phyloP scores from a whole-genome alignment of 1,284 basidiomycete species.

The Irpex rosettiformis region DNA sequence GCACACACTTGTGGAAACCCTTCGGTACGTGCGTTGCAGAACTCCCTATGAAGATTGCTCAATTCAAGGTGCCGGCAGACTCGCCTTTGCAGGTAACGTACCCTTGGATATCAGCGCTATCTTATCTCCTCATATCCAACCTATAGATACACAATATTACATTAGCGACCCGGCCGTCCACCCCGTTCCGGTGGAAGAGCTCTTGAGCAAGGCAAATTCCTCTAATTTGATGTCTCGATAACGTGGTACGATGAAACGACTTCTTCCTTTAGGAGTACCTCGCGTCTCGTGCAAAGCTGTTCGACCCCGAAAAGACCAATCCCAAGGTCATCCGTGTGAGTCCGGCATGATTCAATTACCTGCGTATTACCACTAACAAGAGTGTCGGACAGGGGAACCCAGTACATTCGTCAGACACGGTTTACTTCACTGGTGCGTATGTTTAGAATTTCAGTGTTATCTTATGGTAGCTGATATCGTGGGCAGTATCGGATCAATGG shows the following conservation, averaged over 20 bases:
- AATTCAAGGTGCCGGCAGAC: not conserved
- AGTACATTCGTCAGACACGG: slow-evolving; percentile 83
- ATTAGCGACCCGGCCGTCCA: slow-evolving; percentile 82
- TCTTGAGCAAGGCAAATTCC: slow-evolving; percentile 73
- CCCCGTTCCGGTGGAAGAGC: slow-evolving; percentile 71
- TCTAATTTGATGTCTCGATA: not conserved
- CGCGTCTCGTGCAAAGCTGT: slow-evolving; percentile 72
- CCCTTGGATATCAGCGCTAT: not conserved
- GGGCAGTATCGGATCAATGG: slow-evolving; percentile 75
- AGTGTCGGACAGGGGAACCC: slow-evolving; percentile 65
- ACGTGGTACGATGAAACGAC: not conserved
- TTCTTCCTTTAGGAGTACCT: slow-evolving; percentile 66
- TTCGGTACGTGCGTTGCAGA: slow-evolving; percentile 47
- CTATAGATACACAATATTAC: slow-evolving; percentile 85
- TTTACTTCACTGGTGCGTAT: slow-evolving; percentile 78
- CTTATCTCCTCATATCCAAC: slow-evolving; percentile 33
- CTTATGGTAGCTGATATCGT: not conserved
- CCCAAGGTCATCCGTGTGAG: slow-evolving; percentile 66
- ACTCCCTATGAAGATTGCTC: not conserved
- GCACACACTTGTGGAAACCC: slow-evolving; percentile 82
- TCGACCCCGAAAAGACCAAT: slow-evolving; percentile 68
- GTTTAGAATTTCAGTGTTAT: slow-evolving; percentile 1
- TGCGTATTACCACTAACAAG: slow-evolving; percentile 5
- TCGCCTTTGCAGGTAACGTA: slow-evolving; percentile 9
- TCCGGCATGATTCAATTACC: slow-evolving; percentile 12